These are phyloP conservation scores for Alliaria petiolata DNA, from an alignment of 345 rosid species.

Conservation along the genomic window DNA sequence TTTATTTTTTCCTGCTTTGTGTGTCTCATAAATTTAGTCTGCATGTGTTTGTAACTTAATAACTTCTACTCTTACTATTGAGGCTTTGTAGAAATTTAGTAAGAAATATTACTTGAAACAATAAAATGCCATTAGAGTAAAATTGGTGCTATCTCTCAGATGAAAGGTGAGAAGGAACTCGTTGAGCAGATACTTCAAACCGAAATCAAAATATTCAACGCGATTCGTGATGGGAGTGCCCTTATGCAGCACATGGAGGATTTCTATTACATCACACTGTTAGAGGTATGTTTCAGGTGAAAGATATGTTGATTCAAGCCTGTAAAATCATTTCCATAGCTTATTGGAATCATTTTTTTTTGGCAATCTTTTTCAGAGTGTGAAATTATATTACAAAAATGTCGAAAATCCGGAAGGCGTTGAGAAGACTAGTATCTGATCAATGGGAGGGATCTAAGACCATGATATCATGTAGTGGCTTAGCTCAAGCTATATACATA, in stretches of 20 bases:
- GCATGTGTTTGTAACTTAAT: neutral
- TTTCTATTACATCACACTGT: conserved; percentile 82
- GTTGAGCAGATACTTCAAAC: conserved; percentile 84
- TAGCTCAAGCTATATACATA: neutral
- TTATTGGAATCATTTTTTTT: neutral
- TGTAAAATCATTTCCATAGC: neutral
- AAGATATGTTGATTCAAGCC: too few relatives aligned
- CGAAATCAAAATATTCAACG: conserved; percentile 79
- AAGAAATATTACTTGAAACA: too few relatives aligned
- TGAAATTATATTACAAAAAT: conserved; percentile 52
- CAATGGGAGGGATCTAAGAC: neutral
- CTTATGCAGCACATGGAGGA: conserved; percentile 99
- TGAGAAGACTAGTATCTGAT: neutral
- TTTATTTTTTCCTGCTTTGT: neutral
- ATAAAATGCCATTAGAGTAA: too few relatives aligned
- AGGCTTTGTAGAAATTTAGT: too few relatives aligned
- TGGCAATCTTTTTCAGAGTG: conserved; percentile 46
- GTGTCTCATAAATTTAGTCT: neutral
- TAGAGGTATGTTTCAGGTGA: conserved; percentile 53
- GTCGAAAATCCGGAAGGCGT: conserved; percentile 15
- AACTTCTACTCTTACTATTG: too few relatives aligned
- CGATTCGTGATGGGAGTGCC: conserved; percentile 92
- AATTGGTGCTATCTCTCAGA: too few relatives aligned
- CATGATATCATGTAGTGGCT: conserved; percentile 4
- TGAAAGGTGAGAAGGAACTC: conserved; percentile 96